These are phyloP conservation scores for Alternaria infectoria DNA, from an alignment of 2,329 filamentous ascomycete species.

Conservation along the genomic window DNA sequence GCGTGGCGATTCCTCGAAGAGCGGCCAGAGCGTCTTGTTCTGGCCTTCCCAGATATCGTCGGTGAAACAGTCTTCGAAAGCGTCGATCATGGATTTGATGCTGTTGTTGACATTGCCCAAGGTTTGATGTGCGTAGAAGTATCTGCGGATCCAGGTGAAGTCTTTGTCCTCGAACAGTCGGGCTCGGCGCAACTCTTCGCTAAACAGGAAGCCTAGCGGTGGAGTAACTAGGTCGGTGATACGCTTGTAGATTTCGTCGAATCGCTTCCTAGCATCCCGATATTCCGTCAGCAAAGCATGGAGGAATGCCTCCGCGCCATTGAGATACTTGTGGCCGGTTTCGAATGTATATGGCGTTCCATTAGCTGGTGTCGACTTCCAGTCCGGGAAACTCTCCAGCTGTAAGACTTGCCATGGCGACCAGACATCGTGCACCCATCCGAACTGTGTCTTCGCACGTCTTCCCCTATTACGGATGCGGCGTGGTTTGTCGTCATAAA, in stretches of 20 bases:
- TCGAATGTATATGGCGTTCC: constrained; percentile 63
- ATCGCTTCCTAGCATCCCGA: constrained; percentile 65
- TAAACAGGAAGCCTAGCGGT: constrained; percentile 65
- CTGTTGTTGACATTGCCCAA: constrained; percentile 65
- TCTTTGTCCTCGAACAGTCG: constrained; percentile 66
- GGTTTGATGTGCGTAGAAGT: constrained; percentile 69
- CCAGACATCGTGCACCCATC: constrained; percentile 64
- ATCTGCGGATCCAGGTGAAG: constrained; percentile 67
- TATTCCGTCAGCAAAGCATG: constrained; percentile 66
- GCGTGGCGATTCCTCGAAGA: constrained; percentile 55
- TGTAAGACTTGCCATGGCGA: constrained; percentile 63
- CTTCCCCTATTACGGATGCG: constrained; percentile 59
- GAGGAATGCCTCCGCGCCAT: constrained; percentile 67
- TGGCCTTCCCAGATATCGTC: constrained; percentile 65
- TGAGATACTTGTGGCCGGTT: constrained; percentile 62
- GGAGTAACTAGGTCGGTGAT: constrained; percentile 67
- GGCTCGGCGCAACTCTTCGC: constrained; percentile 61
- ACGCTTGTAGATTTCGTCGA: constrained; percentile 62
- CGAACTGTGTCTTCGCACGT: constrained; percentile 56
- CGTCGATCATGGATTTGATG: constrained; percentile 64
- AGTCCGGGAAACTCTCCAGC: constrained; percentile 52
- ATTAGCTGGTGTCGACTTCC: constrained; percentile 50
- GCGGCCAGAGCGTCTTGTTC: constrained; percentile 63
- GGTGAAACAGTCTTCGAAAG: constrained; percentile 64
- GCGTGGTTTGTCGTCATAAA: constrained; percentile 60